phyloP scores from a whole-genome alignment of 2,329 filamentous ascomycete species.

The Seiridium cupressi region DNA sequence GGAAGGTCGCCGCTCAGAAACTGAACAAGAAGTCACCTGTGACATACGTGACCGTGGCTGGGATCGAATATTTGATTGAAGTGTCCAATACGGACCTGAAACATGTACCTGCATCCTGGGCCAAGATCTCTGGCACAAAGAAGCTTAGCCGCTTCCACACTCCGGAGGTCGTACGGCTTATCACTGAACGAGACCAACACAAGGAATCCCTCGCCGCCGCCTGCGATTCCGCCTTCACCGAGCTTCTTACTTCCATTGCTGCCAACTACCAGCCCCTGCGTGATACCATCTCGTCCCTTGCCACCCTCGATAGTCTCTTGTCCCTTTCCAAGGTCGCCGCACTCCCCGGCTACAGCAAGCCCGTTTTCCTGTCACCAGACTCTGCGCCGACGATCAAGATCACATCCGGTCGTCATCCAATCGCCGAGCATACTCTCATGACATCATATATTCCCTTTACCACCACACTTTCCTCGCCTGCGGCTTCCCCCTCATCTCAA shows the following conservation, averaged over 20 bases:
- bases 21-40: slow-evolving; percentile 69
- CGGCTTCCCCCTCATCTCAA: slow-evolving; percentile 72
- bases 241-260: slow-evolving; percentile 71
- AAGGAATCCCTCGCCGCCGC: slow-evolving; percentile 90
- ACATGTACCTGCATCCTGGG: slow-evolving; percentile 89
- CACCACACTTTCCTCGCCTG: slow-evolving; percentile 62
- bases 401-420: slow-evolving; percentile 79
- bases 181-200: slow-evolving; percentile 88
- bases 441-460: slow-evolving; percentile 90
- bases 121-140: slow-evolving; percentile 93
- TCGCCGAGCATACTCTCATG: slow-evolving; percentile 88
- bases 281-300: slow-evolving; percentile 82
- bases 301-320: slow-evolving; percentile 84
- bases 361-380: slow-evolving; percentile 61
- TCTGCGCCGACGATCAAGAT: slow-evolving; percentile 69
- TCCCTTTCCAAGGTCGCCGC: slow-evolving; percentile 81
- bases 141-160: slow-evolving; percentile 91
- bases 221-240: slow-evolving; percentile 78
- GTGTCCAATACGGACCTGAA: slow-evolving; percentile 80
- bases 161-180: slow-evolving; percentile 78
- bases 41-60: slow-evolving; percentile 78
- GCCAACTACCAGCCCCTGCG: slow-evolving; percentile 86
- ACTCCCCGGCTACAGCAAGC: slow-evolving; percentile 85
- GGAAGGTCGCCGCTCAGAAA: slow-evolving; percentile 65
- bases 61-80: slow-evolving; percentile 94